phyloP scores from a whole-genome alignment of 345 rosid species.

The Hypericum perforatum region DNA sequence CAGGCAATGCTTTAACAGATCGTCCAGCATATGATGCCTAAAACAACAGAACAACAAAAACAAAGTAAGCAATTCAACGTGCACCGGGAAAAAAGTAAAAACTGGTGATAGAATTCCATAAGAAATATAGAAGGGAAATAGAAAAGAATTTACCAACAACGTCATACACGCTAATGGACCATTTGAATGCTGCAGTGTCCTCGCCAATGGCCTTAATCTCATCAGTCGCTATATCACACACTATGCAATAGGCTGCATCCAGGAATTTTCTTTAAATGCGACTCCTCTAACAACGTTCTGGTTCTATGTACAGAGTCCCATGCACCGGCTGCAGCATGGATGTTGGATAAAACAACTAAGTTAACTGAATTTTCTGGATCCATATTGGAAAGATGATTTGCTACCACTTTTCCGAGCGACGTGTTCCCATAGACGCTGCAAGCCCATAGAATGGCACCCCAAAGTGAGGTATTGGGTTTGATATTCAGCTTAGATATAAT shows the following conservation, averaged over 20 bases:
- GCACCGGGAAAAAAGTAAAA: too few species aligned
- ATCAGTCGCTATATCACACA: too few species aligned
- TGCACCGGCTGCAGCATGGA: constrained; percentile 19
- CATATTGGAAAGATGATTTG: constrained; percentile 10
- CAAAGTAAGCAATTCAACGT: too few species aligned
- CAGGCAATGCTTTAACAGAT: too few species aligned
- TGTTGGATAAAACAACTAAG: constrained; percentile 13
- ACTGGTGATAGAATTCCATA: too few species aligned
- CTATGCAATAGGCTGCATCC: constrained; percentile 37
- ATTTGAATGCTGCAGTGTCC: too few species aligned
- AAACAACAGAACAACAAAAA: too few species aligned
- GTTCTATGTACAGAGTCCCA: constrained; percentile 14
- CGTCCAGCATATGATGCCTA: too few species aligned
- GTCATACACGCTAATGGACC: too few species aligned
- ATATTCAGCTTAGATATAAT: constrained; percentile 12
- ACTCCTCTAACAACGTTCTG: constrained; percentile 23
- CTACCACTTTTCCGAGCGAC: constrained; percentile 16
- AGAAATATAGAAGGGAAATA: too few species aligned
- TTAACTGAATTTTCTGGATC: constrained; percentile 16
- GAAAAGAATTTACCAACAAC: too few species aligned
- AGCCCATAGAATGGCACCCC: constrained; percentile 24
- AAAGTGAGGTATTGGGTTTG: constrained; percentile 14
- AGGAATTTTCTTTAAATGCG: constrained; percentile 35
- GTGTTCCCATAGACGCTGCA: constrained; percentile 15
- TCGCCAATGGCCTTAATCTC: too few species aligned